Evolutionary conservation across 176 grass and related monocot species (phyloP).

Genomic region (Poa pratensis): DNA sequence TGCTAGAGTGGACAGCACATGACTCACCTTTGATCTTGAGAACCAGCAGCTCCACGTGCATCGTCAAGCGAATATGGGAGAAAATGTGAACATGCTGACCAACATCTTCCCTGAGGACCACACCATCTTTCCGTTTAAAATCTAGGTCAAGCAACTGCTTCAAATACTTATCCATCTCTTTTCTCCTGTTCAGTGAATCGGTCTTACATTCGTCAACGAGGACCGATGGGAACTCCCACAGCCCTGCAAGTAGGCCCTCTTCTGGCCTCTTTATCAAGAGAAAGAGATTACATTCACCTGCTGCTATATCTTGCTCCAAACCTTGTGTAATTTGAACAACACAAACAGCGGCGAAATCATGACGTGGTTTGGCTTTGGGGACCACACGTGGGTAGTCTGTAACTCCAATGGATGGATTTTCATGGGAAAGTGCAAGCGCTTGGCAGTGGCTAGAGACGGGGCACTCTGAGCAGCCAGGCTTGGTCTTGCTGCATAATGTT

Average conservation of each 20-base stretch:
- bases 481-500: slow-evolving; percentile 71
- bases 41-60: slow-evolving; percentile 90
- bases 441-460: slow-evolving; percentile 72
- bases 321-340: slow-evolving; percentile 68
- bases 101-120: slow-evolving; percentile 71
- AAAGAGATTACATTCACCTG: slow-evolving; percentile 38
- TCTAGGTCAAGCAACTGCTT: slow-evolving; percentile 56
- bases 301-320: slow-evolving; percentile 13
- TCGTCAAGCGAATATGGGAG: slow-evolving; percentile 84
- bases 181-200: slow-evolving; percentile 56
- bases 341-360: slow-evolving; percentile 82
- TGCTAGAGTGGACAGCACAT: neutral
- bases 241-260: slow-evolving; percentile 88
- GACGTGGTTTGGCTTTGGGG: slow-evolving; percentile 72
- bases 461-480: slow-evolving; percentile 72
- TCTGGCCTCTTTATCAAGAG: slow-evolving; percentile 85
- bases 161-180: slow-evolving; percentile 78
- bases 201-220: slow-evolving; percentile 57
- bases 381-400: slow-evolving; percentile 79
- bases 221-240: slow-evolving; percentile 94
- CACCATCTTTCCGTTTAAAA: slow-evolving; percentile 21
- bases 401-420: slow-evolving; percentile 49
- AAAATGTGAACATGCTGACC: slow-evolving; percentile 85
- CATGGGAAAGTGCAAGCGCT: slow-evolving; percentile 58
- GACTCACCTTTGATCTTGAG: slow-evolving; percentile 67